These are phyloP conservation scores for Lenzites betulinus DNA, from an alignment of 768 basidiomycete genomes.

Conservation along the genomic window DNA sequence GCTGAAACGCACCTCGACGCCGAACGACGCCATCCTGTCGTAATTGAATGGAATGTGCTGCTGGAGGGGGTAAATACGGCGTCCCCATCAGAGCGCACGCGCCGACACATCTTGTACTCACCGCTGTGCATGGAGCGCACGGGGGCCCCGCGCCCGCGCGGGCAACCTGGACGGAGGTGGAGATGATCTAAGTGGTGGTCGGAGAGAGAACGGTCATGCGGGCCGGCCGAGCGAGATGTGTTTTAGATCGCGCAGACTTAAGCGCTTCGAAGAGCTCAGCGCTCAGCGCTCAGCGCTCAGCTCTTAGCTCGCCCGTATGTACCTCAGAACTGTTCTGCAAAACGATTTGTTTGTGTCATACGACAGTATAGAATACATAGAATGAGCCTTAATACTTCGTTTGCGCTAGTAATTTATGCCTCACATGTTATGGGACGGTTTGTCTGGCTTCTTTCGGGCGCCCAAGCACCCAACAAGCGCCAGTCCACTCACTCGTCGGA, in stretches of 20 bases:
- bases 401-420: no score
- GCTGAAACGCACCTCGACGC: conserved; percentile 48
- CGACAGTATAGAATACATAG: no score
- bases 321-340: no score
- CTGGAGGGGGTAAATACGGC: background rate
- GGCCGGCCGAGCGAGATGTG: background rate
- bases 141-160: conserved; percentile 25
- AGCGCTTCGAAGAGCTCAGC: no score
- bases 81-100: conserved; percentile 5
- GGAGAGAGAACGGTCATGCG: conserved; percentile 1
- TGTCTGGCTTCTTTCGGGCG: no score
- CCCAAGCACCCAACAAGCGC: no score
- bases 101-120: conserved; percentile 24
- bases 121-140: conserved; percentile 25
- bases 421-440: no score
- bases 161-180: conserved; percentile 20
- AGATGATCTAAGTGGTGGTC: conserved; percentile 1
- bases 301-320: no score
- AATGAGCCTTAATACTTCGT: no score
- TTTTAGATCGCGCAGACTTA: background rate
- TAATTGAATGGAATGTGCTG: conserved; percentile 39
- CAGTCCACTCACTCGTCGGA: no score
- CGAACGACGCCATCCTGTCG: conserved; percentile 35
- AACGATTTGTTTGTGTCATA: no score
- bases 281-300: no score